Evolutionary conservation across 164 flowering plant genomes (phyloP).

Genomic region (Magnolia sinica): DNA sequence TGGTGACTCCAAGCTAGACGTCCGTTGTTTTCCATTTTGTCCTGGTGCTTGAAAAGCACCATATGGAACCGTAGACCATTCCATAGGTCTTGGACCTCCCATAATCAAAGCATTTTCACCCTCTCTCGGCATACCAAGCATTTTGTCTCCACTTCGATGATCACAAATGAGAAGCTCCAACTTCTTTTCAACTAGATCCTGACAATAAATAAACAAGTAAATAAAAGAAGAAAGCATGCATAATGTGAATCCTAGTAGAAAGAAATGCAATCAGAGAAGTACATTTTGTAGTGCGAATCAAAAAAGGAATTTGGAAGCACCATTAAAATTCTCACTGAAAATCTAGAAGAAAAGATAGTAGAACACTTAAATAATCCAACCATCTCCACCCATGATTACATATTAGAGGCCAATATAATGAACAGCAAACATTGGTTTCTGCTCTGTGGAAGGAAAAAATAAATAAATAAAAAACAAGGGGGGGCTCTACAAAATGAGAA

Average conservation of each 20-base stretch:
- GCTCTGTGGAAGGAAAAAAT: too few species aligned
- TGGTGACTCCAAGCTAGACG: conserved; percentile 86
- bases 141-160: conserved; percentile 15
- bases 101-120: conserved; percentile 63
- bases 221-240: not conserved
- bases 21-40: conserved; percentile 69
- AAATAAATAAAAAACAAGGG: not conserved
- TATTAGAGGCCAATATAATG: too few species aligned
- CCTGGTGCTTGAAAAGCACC: conserved; percentile 52
- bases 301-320: not conserved
- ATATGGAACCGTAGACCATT: conserved; percentile 61
- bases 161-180: not conserved
- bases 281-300: not conserved
- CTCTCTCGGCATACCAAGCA: conserved; percentile 46
- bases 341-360: too few species aligned
- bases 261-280: not conserved
- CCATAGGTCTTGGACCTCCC: conserved; percentile 73
- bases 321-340: too few species aligned
- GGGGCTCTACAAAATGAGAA: not conserved
- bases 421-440: too few species aligned
- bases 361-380: too few species aligned
- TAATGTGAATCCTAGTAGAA: not conserved
- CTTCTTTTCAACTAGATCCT: conserved; percentile 7
- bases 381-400: too few species aligned
- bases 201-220: not conserved